Conservation (phyloP, 139 green algal species). For the Chlorella sorokiniana region DNA sequence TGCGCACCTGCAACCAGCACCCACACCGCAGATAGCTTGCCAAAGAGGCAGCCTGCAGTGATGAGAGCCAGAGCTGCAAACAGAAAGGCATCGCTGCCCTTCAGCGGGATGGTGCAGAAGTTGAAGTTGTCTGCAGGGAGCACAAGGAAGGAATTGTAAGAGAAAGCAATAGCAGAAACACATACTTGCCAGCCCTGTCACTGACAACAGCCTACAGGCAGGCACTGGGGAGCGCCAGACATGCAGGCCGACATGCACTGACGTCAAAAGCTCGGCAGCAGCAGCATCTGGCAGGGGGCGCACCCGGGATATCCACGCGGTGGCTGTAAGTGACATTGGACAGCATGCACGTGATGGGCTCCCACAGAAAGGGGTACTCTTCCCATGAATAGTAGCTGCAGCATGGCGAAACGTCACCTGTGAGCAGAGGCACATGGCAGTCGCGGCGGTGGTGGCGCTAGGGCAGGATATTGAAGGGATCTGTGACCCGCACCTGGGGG, state of each 20-base stretch:
- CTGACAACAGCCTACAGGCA: too few relatives aligned
- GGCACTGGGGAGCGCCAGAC: too few relatives aligned
- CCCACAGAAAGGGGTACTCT: constrained; percentile 23
- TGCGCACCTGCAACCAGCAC: constrained; percentile 38
- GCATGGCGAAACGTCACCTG: not conserved
- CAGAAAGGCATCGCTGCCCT: constrained; percentile 45
- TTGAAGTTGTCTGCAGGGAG: constrained; percentile 28
- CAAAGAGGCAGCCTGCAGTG: constrained; percentile 34
- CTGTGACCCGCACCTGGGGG: constrained; percentile 12
- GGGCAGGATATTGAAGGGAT: not conserved
- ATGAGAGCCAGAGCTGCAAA: constrained; percentile 54
- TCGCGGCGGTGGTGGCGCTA: not conserved
- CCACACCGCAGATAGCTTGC: constrained; percentile 52
- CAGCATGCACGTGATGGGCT: constrained; percentile 32
- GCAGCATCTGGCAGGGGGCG: not conserved
- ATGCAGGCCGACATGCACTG: not conserved
- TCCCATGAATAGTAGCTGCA: constrained; percentile 36
- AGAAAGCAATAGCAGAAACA: not conserved
- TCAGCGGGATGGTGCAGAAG: constrained; percentile 35
- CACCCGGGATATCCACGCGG: constrained; percentile 11
- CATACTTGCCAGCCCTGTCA: too few relatives aligned
- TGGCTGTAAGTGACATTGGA: constrained; percentile 32
- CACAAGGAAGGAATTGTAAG: not conserved
- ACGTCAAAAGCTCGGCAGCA: not conserved
- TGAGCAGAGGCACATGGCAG: not conserved